These are phyloP conservation scores for Scedosporium dehoogii DNA, from an alignment of 2,329 filamentous ascomycete species.

Conservation along the genomic window DNA sequence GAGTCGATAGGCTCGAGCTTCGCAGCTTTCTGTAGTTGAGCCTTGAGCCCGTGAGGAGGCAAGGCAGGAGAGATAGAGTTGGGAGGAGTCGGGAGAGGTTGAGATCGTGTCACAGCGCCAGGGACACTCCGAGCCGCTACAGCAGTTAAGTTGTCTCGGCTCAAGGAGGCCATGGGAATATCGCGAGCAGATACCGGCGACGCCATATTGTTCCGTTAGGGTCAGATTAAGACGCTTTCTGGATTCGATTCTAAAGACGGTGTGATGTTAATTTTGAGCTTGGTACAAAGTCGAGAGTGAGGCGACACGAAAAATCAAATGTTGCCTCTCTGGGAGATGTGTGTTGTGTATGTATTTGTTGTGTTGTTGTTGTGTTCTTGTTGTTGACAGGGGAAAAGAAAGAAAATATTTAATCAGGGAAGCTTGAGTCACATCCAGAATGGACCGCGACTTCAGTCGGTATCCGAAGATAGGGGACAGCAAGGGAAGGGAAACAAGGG, in stretches of 20 bases:
- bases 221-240: slow-evolving; percentile 7
- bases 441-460: too few species aligned
- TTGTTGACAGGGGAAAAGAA: background rate
- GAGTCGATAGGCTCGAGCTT: slow-evolving; percentile 63
- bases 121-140: slow-evolving; percentile 57
- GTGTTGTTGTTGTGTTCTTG: background rate
- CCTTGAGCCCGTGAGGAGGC: slow-evolving; percentile 69
- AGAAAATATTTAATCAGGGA: background rate
- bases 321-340: background rate
- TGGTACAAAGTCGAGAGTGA: background rate
- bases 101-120: slow-evolving; percentile 48
- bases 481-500: background rate
- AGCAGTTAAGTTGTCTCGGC: slow-evolving; percentile 64
- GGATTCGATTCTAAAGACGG: background rate
- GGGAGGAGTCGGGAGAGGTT: slow-evolving; percentile 76
- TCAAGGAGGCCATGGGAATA: slow-evolving; percentile 50
- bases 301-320: background rate
- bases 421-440: background rate
- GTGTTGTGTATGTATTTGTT: background rate
- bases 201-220: slow-evolving; percentile 42
- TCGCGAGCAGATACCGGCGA: slow-evolving; percentile 57
- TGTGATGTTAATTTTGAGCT: background rate
- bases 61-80: slow-evolving; percentile 90
- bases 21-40: slow-evolving; percentile 47
- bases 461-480: background rate